Evolutionary conservation across 345 rosid genomes (phyloP).

Genomic region (Eucalyptus sp.): DNA sequence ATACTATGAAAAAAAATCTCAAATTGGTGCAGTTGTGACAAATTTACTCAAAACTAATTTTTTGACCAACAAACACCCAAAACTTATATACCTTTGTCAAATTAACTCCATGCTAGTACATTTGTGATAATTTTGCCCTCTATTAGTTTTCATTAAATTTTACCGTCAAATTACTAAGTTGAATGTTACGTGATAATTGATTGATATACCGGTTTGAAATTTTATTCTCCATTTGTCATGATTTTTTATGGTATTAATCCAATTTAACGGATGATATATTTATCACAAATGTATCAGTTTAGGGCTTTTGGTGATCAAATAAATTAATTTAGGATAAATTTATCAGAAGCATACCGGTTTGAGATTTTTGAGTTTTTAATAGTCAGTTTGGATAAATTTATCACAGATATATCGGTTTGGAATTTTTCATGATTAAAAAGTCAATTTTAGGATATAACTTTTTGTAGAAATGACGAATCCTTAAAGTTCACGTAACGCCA

Average conservation of each 20-base stretch:
- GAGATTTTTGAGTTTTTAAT: rapidly evolving
- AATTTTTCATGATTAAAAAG: too few species aligned
- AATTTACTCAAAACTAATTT: rapidly evolving
- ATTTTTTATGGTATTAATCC: rapidly evolving
- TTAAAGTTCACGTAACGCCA: too few species aligned
- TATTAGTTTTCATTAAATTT: too few species aligned
- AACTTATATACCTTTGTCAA: rapidly evolving
- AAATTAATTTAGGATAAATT: rapidly evolving
- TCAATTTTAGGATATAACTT: too few species aligned
- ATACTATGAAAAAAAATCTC: too few species aligned
- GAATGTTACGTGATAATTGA: rapidly evolving
- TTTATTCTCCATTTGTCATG: too few species aligned
- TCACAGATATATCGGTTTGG: rapidly evolving
- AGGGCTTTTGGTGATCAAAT: rapidly evolving
- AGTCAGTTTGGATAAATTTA: too few species aligned
- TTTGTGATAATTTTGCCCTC: rapidly evolving
- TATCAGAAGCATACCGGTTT: rapidly evolving
- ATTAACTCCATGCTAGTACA: rapidly evolving
- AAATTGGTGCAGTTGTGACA: rapidly evolving
- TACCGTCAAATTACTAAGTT: rapidly evolving
- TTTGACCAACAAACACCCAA: rapidly evolving
- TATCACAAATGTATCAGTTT: rapidly evolving
- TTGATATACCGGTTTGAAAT: rapidly evolving
- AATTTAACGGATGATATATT: rapidly evolving
- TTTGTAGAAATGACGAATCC: rapidly evolving